These are phyloP conservation scores for Xylaria sp. DNA, from an alignment of 2,329 filamentous ascomycete genomes.

Conservation along the genomic window DNA sequence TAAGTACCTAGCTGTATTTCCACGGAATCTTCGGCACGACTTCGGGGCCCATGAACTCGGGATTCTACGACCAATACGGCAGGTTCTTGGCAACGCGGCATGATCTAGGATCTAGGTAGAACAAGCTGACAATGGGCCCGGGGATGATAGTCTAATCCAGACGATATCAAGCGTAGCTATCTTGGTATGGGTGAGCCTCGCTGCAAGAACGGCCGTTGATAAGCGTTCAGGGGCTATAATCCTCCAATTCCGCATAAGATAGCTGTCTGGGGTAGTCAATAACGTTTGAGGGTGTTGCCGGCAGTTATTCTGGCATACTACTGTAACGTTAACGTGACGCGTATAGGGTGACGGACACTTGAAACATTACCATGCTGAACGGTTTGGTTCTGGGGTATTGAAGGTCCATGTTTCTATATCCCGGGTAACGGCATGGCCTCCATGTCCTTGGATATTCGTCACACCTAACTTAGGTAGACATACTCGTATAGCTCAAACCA, in stretches of 20 bases:
- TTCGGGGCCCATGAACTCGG: slow-evolving; percentile 4
- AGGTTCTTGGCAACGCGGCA: slow-evolving; percentile 9
- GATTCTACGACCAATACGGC: slow-evolving; percentile 2
- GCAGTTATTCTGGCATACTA: neutral
- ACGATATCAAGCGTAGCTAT: slow-evolving; percentile 4
- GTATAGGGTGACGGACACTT: slow-evolving; percentile 2
- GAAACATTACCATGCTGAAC: neutral
- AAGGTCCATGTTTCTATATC: neutral
- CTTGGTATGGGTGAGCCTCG: slow-evolving; percentile 13
- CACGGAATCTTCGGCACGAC: neutral
- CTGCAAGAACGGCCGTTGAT: neutral
- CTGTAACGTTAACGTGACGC: neutral
- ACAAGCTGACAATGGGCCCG: neutral
- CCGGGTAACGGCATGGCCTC: neutral
- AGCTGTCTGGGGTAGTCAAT: neutral
- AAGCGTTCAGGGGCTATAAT: neutral
- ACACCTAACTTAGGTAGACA: neutral
- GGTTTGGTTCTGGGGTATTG: neutral
- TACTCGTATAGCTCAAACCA: neutral
- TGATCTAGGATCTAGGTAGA: slow-evolving; percentile 1
- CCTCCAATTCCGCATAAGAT: neutral
- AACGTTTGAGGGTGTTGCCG: slow-evolving; percentile 2
- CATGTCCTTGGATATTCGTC: slow-evolving; percentile 1
- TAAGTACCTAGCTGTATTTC: slow-evolving; percentile 8
- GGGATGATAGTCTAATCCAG: slow-evolving; percentile 18